Percentiles rank a stretch among this genome's conserved stretches.
Evolutionary conservation across 331 rosid genomes (phyloP).

Genomic region (Dryas integrifolia): DNA sequence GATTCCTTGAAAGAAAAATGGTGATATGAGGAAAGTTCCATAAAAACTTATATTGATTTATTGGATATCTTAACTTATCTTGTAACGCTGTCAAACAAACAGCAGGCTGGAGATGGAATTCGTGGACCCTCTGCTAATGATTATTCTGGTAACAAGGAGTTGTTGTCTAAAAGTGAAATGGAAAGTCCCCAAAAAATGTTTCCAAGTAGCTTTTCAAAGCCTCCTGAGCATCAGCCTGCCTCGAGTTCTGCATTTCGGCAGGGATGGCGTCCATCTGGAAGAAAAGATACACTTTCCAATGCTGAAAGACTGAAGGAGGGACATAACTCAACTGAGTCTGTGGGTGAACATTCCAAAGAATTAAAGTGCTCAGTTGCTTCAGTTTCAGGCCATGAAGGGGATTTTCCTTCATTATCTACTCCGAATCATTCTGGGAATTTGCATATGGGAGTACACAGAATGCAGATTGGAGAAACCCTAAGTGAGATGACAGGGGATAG

Average conservation of each 20-base stretch:
- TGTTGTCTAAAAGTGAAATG: background rate
- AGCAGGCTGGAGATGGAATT: background rate
- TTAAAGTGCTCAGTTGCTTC: background rate
- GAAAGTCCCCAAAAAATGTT: background rate
- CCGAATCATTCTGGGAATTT: background rate
- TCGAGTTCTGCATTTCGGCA: background rate
- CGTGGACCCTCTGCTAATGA: slow-evolving; percentile 1
- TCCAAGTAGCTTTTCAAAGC: background rate
- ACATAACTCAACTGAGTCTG: slow-evolving; percentile 1
- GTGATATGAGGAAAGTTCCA: background rate
- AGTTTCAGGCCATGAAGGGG: background rate
- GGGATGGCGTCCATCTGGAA: slow-evolving; percentile 12
- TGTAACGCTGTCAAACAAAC: background rate
- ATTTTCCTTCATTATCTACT: slow-evolving; percentile 17
- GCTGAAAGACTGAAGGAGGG: slow-evolving; percentile 3
- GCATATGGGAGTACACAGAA: slow-evolving; percentile 13
- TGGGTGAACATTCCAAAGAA: slow-evolving; percentile 3
- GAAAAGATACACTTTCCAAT: background rate
- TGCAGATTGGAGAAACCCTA: slow-evolving; percentile 2
- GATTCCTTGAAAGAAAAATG: background rate
- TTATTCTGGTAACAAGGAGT: background rate
- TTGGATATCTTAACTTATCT: background rate
- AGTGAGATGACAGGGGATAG: background rate
- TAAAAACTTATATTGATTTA: background rate
- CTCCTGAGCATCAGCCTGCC: background rate